These are phyloP conservation scores for Clonostachys rhizophaga DNA, from an alignment of 2,329 filamentous ascomycete species.

Conservation along the genomic window DNA sequence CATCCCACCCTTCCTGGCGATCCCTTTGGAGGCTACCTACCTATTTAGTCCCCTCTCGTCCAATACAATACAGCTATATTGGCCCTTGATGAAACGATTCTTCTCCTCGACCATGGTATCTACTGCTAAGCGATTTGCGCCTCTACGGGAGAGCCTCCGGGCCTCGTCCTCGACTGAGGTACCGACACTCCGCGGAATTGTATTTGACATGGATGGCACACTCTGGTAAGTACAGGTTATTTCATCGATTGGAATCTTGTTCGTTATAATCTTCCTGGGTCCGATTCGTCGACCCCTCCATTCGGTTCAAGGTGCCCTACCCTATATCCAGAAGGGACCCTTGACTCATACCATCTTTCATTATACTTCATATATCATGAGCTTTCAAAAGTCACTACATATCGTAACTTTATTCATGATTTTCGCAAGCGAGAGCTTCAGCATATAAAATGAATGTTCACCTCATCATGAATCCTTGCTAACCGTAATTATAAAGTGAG, in stretches of 20 bases:
- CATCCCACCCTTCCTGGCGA: no score
- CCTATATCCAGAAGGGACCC: no score
- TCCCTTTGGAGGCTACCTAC: no score
- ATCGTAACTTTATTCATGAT: background rate
- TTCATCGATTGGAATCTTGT: no score
- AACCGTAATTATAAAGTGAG: constrained; percentile 45
- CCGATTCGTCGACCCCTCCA: no score
- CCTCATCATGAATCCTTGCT: background rate
- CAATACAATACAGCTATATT: background rate
- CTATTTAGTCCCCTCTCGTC: no score
- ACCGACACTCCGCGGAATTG: constrained; percentile 51
- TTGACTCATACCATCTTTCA: no score
- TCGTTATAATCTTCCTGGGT: no score
- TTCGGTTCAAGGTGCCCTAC: no score
- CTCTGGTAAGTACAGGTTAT: constrained; percentile 60
- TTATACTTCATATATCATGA: background rate
- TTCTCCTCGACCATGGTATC: constrained; percentile 36
- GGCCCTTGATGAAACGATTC: constrained; percentile 8
- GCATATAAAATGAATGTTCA: background rate
- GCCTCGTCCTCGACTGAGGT: constrained; percentile 17
- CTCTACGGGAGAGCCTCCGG: constrained; percentile 34
- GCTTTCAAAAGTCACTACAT: background rate
- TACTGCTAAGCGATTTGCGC: constrained; percentile 45
- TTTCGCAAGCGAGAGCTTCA: background rate
- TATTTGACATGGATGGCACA: constrained; percentile 96